Conservation (phyloP, 371 early-diverging fungal genomes). For the Mucor sp. region DNA sequence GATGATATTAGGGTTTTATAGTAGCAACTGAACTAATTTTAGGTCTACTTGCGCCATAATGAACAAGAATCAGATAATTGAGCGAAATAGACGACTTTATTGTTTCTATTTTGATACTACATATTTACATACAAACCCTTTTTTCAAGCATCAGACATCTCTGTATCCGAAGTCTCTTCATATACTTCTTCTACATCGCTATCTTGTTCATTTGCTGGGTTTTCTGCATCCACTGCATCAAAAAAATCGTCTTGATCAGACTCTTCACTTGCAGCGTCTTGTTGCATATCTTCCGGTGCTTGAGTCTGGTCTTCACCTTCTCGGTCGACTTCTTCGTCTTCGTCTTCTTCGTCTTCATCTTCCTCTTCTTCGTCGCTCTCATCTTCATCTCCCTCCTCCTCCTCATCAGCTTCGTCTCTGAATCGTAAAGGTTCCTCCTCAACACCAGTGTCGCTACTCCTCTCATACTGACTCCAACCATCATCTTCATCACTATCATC, state of each 20-base stretch:
- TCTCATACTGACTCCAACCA: constrained; percentile 32
- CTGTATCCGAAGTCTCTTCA: constrained; percentile 18
- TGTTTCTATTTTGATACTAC: too few species aligned
- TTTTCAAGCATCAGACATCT: constrained; percentile 4
- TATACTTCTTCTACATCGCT: constrained; percentile 21
- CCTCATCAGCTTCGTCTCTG: constrained; percentile 16
- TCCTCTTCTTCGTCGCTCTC: constrained; percentile 18
- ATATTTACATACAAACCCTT: neutral
- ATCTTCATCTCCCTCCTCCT: constrained; percentile 17
- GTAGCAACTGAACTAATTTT: too few species aligned
- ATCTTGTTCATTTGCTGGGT: constrained; percentile 6
- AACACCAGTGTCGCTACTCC: neutral
- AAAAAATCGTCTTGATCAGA: constrained; percentile 1
- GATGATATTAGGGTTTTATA: too few species aligned
- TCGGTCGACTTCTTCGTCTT: constrained; percentile 4
- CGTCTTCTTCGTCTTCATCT: constrained; percentile 11
- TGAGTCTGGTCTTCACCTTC: constrained; percentile 7
- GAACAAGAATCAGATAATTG: too few species aligned
- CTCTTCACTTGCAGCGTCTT: neutral
- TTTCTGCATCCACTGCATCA: neutral
- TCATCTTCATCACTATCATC: constrained; percentile 47
- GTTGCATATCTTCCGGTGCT: neutral
- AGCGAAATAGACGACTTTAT: neutral
- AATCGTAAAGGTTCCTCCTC: constrained; percentile 18
- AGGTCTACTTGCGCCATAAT: too few species aligned